Percentiles rank a stretch among this genome's conserved stretches.
Conservation (phyloP, 2,329 filamentous ascomycete genomes). For the Fusarium ramigenum region DNA sequence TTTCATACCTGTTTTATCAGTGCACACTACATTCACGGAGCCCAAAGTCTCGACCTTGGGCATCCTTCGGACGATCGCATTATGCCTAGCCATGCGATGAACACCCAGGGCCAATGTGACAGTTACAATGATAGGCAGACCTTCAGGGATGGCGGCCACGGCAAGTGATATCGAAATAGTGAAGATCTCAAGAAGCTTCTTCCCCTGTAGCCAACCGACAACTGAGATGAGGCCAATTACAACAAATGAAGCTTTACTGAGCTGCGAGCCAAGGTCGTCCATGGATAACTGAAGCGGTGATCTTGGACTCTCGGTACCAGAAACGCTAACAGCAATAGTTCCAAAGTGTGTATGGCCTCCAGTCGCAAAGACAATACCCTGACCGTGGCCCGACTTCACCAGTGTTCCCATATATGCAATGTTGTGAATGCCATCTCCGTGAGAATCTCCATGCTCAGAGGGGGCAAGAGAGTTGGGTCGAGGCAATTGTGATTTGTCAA, state of each 20-base stretch:
- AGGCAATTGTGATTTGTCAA: slow-evolving; percentile 44
- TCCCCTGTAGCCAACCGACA: slow-evolving; percentile 89
- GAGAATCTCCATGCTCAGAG: slow-evolving; percentile 67
- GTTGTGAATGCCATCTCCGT: slow-evolving; percentile 79
- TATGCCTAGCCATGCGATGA: slow-evolving; percentile 92
- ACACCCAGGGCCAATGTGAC: slow-evolving; percentile 95
- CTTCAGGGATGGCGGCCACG: slow-evolving; percentile 95
- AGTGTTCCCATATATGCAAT: slow-evolving; percentile 98
- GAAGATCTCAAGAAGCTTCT: slow-evolving; percentile 91
- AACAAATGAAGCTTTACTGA: slow-evolving; percentile 95
- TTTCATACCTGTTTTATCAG: slow-evolving; percentile 85
- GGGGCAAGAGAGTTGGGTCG: slow-evolving; percentile 54
- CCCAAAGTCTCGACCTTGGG: slow-evolving; percentile 97
- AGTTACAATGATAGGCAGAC: slow-evolving; percentile 96
- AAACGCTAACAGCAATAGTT: slow-evolving; percentile 92
- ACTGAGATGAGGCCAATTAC: slow-evolving; percentile 94
- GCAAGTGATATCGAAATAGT: slow-evolving; percentile 97
- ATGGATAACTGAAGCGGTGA: slow-evolving; percentile 95
- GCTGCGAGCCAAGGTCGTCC: slow-evolving; percentile 95
- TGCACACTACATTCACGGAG: slow-evolving; percentile 99
- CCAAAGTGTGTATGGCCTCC: slow-evolving; percentile 95
- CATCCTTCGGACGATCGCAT: slow-evolving; percentile 94
- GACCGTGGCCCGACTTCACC: slow-evolving; percentile 92
- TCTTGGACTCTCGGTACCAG: slow-evolving; percentile 92
- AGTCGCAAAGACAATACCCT: slow-evolving; percentile 96